These are phyloP conservation scores for Polyporus tsugae DNA, from an alignment of 1,284 basidiomycete genomes.

Conservation along the genomic window DNA sequence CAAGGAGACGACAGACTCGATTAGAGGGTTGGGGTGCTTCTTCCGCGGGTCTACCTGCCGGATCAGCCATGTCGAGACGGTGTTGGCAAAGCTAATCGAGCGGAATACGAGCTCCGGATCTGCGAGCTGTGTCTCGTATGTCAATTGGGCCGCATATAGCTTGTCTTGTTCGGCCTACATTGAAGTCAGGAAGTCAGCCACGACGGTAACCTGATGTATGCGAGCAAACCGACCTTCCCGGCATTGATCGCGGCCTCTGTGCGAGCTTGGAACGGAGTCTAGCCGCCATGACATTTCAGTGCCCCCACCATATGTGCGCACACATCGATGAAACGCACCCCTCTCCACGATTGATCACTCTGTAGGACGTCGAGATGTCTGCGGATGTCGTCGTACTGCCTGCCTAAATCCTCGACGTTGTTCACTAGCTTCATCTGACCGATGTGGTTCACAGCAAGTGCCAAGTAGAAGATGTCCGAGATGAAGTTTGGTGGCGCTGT, in stretches of 20 bases:
- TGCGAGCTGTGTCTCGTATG: constrained; percentile 87
- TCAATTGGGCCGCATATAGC: constrained; percentile 74
- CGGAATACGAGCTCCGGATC: constrained; percentile 88
- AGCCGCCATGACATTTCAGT: not conserved
- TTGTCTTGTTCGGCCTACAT: constrained; percentile 72
- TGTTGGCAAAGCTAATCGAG: constrained; percentile 86
- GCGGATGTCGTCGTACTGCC: constrained; percentile 80
- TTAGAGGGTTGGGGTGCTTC: constrained; percentile 75
- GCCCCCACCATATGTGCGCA: not conserved
- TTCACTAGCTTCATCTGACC: constrained; percentile 86
- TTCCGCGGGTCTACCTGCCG: constrained; percentile 90
- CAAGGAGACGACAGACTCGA: constrained; percentile 60
- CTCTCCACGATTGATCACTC: constrained; percentile 81
- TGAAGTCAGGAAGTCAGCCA: not conserved
- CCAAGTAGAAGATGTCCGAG: constrained; percentile 93
- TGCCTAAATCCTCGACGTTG: constrained; percentile 73
- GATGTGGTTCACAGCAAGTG: constrained; percentile 86
- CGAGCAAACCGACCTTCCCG: constrained; percentile 6
- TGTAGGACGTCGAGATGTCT: constrained; percentile 82
- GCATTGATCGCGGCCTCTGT: constrained; percentile 74
- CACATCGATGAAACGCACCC: constrained; percentile 55
- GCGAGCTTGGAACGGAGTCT: constrained; percentile 76
- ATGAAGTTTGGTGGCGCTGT: constrained; percentile 87
- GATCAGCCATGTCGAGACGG: constrained; percentile 95
- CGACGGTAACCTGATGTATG: not conserved